phyloP scores from a whole-genome alignment of 148 eudicot species.

The Fagopyrum esculentum region DNA sequence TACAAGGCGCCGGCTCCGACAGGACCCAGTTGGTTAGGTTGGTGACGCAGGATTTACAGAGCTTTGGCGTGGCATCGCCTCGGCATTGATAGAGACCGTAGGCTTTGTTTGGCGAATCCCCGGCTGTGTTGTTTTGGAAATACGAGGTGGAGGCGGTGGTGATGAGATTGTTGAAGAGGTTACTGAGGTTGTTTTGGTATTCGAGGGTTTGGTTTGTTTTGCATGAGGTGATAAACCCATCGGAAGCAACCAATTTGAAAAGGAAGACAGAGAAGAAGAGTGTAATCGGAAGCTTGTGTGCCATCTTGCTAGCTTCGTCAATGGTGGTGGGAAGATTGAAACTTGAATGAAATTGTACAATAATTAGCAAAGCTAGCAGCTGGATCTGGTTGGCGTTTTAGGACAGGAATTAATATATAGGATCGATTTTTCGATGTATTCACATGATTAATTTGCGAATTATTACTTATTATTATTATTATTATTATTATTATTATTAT shows the following conservation, averaged over 20 bases:
- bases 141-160: slow-evolving; percentile 9
- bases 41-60: slow-evolving; percentile 22
- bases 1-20: slow-evolving; percentile 10
- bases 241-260: neutral
- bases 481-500: too few species aligned
- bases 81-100: slow-evolving; percentile 37
- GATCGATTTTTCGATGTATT: too few species aligned
- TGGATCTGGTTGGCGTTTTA: neutral
- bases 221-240: neutral
- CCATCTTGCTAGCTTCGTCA: too few species aligned
- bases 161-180: neutral
- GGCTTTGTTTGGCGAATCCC: slow-evolving; percentile 11
- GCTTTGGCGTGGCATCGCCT: slow-evolving; percentile 20
- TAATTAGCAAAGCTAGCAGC: neutral
- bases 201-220: neutral
- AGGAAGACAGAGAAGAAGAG: too few species aligned
- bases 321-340: too few species aligned
- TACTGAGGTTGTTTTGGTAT: neutral
- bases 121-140: slow-evolving; percentile 17
- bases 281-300: too few species aligned
- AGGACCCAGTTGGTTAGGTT: neutral
- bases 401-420: too few species aligned
- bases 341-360: too few species aligned
- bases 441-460: too few species aligned
- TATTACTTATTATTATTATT: too few species aligned